A percentile compares a stretch with the other conserved stretches of the same genome.
Evolutionary conservation across 805 yeast species (phyloP).

Genomic region (Alloascoidea hylecoeti): DNA sequence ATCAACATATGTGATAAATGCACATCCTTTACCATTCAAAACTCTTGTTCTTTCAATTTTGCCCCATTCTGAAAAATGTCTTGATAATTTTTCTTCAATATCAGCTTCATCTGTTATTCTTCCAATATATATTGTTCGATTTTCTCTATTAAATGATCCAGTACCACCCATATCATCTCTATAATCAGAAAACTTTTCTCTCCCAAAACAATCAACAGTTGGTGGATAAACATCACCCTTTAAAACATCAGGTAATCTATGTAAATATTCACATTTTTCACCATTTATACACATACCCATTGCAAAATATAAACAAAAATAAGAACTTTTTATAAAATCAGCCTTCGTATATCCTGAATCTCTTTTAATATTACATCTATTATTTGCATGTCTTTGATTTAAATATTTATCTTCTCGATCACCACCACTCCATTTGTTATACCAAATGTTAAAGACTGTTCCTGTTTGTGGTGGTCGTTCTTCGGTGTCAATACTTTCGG

Average conservation of each 20-base stretch:
- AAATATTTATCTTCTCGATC: conserved; percentile 25
- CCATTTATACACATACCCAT: conserved; percentile 82
- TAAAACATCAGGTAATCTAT: conserved; percentile 49
- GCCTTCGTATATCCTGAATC: conserved; percentile 76
- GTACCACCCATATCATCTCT: conserved; percentile 93
- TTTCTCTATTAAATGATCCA: conserved; percentile 61
- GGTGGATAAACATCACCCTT: conserved; percentile 43
- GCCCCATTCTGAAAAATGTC: conserved; percentile 65
- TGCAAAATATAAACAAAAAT: conserved; percentile 74
- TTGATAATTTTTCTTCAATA: conserved; percentile 24
- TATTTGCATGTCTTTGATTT: conserved; percentile 34
- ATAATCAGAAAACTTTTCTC: conserved; percentile 72
- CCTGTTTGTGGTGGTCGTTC: conserved; percentile 73
- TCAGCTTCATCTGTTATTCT: conserved; percentile 28
- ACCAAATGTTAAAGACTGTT: conserved; percentile 77
- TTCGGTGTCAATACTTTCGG: conserved; percentile 37
- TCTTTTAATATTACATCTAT: conserved; percentile 37
- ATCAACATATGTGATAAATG: conserved; percentile 56
- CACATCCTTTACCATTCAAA: conserved; percentile 49
- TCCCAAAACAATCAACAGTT: conserved; percentile 81
- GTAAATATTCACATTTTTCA: conserved; percentile 59
- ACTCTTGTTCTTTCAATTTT: conserved; percentile 52
- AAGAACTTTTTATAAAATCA: conserved; percentile 29
- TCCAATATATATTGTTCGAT: conserved; percentile 69
- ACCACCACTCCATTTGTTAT: conserved; percentile 77